Percentiles rank a stretch among this genome's conserved stretches.
phyloP scores from a whole-genome alignment of 345 rosid species.

The Corymbia maculata region DNA sequence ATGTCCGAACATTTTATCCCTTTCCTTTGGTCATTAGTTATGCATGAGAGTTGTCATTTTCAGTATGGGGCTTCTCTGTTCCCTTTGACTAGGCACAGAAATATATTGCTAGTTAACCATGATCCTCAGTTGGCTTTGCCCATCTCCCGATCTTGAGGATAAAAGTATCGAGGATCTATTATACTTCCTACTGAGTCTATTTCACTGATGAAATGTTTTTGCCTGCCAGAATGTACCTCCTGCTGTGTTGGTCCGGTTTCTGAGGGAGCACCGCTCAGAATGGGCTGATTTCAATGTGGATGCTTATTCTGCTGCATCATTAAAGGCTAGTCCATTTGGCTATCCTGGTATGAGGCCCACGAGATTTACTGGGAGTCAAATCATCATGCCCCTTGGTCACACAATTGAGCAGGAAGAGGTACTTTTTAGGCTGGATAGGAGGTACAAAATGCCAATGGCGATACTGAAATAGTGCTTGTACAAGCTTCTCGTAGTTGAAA shows the following conservation, averaged over 20 bases:
- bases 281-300: conserved; percentile 99
- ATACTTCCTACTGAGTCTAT: not conserved
- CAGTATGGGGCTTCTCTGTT: not conserved
- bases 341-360: conserved; percentile 93
- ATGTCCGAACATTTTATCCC: not conserved
- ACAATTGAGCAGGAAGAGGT: conserved; percentile 99
- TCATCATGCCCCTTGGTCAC: conserved; percentile 95
- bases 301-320: conserved; percentile 86
- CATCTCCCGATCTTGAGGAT: not conserved
- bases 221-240: conserved; percentile 80
- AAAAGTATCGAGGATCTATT: not conserved
- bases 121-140: not conserved
- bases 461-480: not conserved
- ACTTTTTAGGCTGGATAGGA: not conserved
- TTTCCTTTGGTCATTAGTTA: not conserved
- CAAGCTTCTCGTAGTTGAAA: not conserved
- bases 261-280: conserved; percentile 95
- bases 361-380: conserved; percentile 91
- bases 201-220: not conserved
- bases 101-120: not conserved
- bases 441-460: not conserved
- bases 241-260: conserved; percentile 84
- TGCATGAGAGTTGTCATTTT: not conserved
- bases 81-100: not conserved
- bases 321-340: conserved; percentile 73